phyloP scores from a whole-genome alignment of 495 filamentous ascomycete species.

The Cladorrhinum samala region DNA sequence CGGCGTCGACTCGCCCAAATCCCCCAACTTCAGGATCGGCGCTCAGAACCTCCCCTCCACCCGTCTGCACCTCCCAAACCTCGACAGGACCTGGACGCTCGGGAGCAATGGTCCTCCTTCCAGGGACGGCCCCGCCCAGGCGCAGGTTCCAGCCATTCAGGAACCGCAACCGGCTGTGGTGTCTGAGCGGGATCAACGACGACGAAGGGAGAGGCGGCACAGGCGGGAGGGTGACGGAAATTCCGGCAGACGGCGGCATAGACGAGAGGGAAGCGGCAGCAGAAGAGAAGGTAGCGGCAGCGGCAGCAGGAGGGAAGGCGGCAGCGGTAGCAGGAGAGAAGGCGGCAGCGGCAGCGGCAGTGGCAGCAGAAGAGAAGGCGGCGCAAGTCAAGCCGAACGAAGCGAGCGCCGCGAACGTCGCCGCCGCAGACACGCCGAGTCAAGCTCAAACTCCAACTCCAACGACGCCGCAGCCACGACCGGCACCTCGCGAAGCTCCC shows the following conservation, averaged over 20 bases:
- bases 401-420: no score
- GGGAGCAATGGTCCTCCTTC: conserved; percentile 27
- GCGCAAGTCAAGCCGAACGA: no score
- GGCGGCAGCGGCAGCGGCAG: no score
- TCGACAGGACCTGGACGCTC: conserved; percentile 31
- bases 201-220: conserved; percentile 13
- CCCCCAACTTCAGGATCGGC: conserved; percentile 31
- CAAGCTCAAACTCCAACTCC: no score
- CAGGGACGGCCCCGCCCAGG: conserved; percentile 12
- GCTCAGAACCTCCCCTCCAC: conserved; percentile 34
- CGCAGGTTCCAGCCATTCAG: background rate
- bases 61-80: conserved; percentile 34
- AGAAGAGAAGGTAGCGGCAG: conserved; percentile 3
- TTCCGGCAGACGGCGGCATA: background rate
- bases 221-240: conserved; percentile 18
- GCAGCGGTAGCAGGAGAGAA: no score
- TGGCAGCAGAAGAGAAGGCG: no score
- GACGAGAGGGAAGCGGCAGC: background rate
- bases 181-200: no score
- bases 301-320: conserved; percentile 8
- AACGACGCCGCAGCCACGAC: no score
- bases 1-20: conserved; percentile 39
- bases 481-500: no score
- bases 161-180: conserved; percentile 11
- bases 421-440: no score